Base-by-base conservation (phyloP, 179 eudicot genomes). In the Amaranthus tricolor region DNA sequence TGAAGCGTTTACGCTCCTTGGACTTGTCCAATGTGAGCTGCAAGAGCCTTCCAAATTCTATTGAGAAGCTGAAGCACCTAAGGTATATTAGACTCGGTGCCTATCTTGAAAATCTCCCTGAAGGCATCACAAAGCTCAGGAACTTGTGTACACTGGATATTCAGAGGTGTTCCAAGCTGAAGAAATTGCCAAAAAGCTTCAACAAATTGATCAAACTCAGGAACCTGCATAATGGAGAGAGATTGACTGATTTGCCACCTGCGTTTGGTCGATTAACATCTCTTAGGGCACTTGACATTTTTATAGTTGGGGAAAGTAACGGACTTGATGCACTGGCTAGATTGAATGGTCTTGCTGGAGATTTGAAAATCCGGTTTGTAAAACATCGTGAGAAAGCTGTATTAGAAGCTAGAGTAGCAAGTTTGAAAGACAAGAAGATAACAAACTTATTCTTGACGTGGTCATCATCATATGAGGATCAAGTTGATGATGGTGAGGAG, bases 371-470 rank as follows among this genome's bases (percentile, higher is more conserved):
- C 13, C 44, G 64, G 21, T 60, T 20, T 60, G 64, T 24, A 5
- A 61, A 61, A 11, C 45, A 61, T 19, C 64, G 43, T 61, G 44
- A 61, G 64, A 21, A 21, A 9, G 64, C 43, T 21, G 64, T 61
- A 21, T 21, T 44, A 61, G 44, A 20, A 20, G 64, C 64, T 44
- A 61, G 64, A 61, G 45, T 44, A 61, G 64, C 44, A 61, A 61
- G 24, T 24, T 60, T 60, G 64, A 60, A 60, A 11, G 64, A 60
- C 14, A 60, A 60, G 64, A 60, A 60, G 44, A 60, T 60, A 24
- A 60, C 43, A 20, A 60, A 60, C 64, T 60, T 60, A 60, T 60
- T 21, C 64, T 21, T 60, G 44, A 60, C 44, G 11, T 71, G 75
- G 75, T 47, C 24, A 15, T 24, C 16, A 8, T 55, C 62, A 55